Evolutionary conservation across 345 rosid species (phyloP), one percentile per base, ranked within the genome.

Genomic region (Pistacia vera): DNA sequence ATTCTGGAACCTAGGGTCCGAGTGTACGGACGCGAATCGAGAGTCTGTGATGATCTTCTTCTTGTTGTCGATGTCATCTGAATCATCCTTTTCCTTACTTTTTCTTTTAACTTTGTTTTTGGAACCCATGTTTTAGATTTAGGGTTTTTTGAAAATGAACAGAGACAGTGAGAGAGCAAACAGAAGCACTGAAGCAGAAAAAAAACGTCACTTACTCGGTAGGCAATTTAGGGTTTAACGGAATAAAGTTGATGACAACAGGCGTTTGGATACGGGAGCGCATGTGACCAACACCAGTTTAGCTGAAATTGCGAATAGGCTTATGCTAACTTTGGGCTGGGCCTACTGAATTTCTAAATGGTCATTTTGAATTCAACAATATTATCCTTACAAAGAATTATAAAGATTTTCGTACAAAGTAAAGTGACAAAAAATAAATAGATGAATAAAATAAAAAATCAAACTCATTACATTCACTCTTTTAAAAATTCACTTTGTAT

Each of bases 1-100:
- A n/a, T 77, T 92, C 87, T 89, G 97, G 80, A 96, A 96, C 78
- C 95, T 81, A 52, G 98, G 99, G 81, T 92, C 99, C 12, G 88
- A 83, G 80, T 90, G 95, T 35, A 87, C 85, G 48, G 85, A 79
- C 13, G 92, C 81, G 74, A 93, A 96, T 79, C 99, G 83, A 30
- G 91, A 78, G 62, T 96, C 99, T 17, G 77, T 70, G 25, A 93
- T 85, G 75, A 90, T 72, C 62, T 83, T 78, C 58, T n/a, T 74
- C 20, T 55, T 46, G 74, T 49, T 14, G 4, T 54, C 18, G 51
- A 11, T n/a, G 48, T 70, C 17, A 10, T 33, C 70, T 35, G 63
- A 62, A 46, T 8, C 67, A 66, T 70, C 75, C 54, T 2, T 59
- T 38, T 25, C 35, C 66, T 80, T 75, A 52, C 22, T 63, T 54